Conservation (phyloP, 2,329 filamentous ascomycete species). For the Aspergillus ustus region DNA sequence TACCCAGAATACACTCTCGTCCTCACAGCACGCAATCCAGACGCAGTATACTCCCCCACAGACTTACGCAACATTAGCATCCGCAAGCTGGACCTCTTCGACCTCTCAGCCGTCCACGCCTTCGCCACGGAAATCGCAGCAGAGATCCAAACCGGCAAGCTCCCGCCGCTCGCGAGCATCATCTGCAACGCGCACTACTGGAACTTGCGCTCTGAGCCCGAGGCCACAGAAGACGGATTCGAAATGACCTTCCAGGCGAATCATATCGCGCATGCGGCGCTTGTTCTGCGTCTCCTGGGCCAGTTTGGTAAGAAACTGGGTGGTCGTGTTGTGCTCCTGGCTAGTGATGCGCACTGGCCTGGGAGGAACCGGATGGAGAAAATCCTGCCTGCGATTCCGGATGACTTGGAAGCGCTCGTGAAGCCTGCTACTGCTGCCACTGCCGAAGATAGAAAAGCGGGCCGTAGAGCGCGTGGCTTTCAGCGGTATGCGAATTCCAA, state of each 20-base stretch:
- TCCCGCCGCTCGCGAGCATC: constrained; percentile 12
- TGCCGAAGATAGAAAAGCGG: neutral
- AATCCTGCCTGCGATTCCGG: constrained; percentile 12
- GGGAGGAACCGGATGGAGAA: constrained; percentile 7
- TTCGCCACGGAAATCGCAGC: constrained; percentile 1
- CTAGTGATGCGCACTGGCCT: constrained; percentile 10
- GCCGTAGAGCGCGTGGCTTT: constrained; percentile 5
- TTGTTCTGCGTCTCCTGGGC: constrained; percentile 11
- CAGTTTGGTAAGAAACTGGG: neutral
- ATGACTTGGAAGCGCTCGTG: constrained; percentile 5
- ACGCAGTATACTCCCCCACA: neutral
- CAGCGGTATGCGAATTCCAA: constrained; percentile 16
- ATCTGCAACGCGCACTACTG: constrained; percentile 18
- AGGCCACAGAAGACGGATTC: constrained; percentile 2
- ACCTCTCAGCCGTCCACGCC: constrained; percentile 1
- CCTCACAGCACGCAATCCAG: constrained; percentile 7
- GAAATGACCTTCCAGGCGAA: constrained; percentile 16
- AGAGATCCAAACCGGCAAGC: constrained; percentile 11
- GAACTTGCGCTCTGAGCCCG: neutral
- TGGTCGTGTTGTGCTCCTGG: constrained; percentile 3
- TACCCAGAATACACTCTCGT: constrained; percentile 8
- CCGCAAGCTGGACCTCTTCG: constrained; percentile 8
- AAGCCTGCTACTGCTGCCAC: neutral
- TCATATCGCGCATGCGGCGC: constrained; percentile 8
- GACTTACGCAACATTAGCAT: neutral